Evolutionary conservation across 768 basidiomycete genomes (phyloP), one percentile per base, ranked within the genome.

Genomic region (Leccinum variicolor): DNA sequence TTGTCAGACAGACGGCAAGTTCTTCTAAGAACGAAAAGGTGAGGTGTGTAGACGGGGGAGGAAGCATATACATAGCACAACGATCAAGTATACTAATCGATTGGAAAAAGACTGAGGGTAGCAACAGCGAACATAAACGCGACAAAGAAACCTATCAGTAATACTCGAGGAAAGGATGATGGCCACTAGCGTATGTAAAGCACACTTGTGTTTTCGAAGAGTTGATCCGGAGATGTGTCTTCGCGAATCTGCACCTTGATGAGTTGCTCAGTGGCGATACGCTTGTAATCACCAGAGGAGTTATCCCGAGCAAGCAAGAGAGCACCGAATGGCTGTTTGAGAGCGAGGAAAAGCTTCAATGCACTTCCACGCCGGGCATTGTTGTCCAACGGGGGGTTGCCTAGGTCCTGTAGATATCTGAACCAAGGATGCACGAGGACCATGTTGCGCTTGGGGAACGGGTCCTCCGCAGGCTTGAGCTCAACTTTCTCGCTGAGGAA

Each of bases 341-440:
- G 54, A 11, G 64, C 64, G 9, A 43, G 60, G 13, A 66, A 56
- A 36, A 59, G 5, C 11, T 50, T 55, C 46, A 63, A 26, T 1
- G 64, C 64, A 5, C 64, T 14, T 33, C 6, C 14, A 14, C 14
- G 33, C 33, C 33, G 33, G 33, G 33, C 14, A 14, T 13, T 4
- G 31, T 14, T 0, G 33, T 33, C 14, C 33, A 33, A 33, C 14
- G 33, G 33, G 33, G 60, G 6, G 60, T 65, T 1, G 52, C 34
- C 43, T 54, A 64, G 59, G 29, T 64, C 63, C 3, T 53, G 48
- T 29, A 64, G 64, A 19, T 11, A 39, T 21, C 58, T 56, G 2
- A 65, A 29, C 64, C 64, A 64, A 17, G 64, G 64, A 45, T 62
- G 64, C 19, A 64, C 64, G 34, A 64, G 64, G 7, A 64, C 60